Percentiles rank a stretch among this genome's conserved stretches.
phyloP scores from a whole-genome alignment of 495 filamentous ascomycete genomes.

The Penicillium ucsense region DNA sequence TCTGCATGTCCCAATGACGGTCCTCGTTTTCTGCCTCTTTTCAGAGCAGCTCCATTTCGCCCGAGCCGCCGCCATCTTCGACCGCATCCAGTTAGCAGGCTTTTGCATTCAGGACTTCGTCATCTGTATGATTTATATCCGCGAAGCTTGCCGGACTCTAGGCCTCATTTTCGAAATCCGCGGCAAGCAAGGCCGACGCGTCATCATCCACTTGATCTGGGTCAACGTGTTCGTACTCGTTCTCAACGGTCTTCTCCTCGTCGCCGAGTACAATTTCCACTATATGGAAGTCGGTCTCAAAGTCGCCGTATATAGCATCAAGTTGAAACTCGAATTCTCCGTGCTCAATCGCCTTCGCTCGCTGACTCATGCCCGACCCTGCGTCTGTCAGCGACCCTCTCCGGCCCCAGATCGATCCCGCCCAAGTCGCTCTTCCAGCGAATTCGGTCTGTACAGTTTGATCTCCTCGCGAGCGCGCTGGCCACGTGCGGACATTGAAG shows the following conservation, averaged over 20 bases:
- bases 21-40: conserved; percentile 35
- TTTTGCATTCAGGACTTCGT: conserved; percentile 49
- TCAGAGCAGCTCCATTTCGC: conserved; percentile 14
- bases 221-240: conserved; percentile 43
- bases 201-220: conserved; percentile 39
- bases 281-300: conserved; percentile 39
- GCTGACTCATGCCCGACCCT: conserved; percentile 6
- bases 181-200: conserved; percentile 24
- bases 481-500: not conserved
- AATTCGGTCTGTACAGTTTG: conserved; percentile 13
- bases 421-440: conserved; percentile 5
- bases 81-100: conserved; percentile 44
- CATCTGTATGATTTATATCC: conserved; percentile 47
- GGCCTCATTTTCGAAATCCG: conserved; percentile 9
- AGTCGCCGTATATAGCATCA: conserved; percentile 47
- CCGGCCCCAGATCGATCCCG: not conserved
- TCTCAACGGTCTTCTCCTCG: conserved; percentile 41
- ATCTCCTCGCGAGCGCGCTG: not conserved
- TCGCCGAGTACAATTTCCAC: conserved; percentile 37
- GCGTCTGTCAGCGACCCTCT: conserved; percentile 1
- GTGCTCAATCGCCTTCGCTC: conserved; percentile 27
- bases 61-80: conserved; percentile 31
- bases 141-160: conserved; percentile 27
- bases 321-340: conserved; percentile 52
- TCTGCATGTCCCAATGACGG: conserved; percentile 37